These are phyloP conservation scores for Cercophora samala DNA, from an alignment of 495 filamentous ascomycete genomes.

Conservation along the genomic window DNA sequence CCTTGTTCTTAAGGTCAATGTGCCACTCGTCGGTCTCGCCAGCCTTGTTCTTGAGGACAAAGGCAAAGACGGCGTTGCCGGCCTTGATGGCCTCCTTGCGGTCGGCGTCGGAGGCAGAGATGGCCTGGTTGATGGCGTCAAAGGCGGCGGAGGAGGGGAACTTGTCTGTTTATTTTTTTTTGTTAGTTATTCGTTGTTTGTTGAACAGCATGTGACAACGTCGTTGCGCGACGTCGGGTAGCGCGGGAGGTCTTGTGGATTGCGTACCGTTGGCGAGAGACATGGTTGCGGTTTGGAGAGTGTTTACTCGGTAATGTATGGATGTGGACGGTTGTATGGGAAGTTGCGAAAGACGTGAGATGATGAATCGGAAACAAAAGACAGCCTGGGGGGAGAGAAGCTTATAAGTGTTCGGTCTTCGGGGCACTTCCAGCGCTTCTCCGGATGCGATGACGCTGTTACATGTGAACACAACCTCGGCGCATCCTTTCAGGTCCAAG, in stretches of 20 bases:
- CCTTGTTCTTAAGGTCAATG: slow-evolving; percentile 91
- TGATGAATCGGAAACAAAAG: not conserved
- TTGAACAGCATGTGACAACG: slow-evolving; percentile 1
- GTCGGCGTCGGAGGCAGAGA: slow-evolving; percentile 65
- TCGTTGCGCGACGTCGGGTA: not conserved
- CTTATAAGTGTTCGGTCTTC: slow-evolving; percentile 15
- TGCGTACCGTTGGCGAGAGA: slow-evolving; percentile 74
- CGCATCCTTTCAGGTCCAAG: slow-evolving; percentile 20
- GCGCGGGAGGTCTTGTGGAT: not conserved
- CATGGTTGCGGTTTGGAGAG: slow-evolving; percentile 52
- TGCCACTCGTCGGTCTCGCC: slow-evolving; percentile 82
- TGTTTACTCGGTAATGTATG: slow-evolving; percentile 5
- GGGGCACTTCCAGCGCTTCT: slow-evolving; percentile 4
- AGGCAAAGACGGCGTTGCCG: slow-evolving; percentile 83
- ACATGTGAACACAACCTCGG: slow-evolving; percentile 37
- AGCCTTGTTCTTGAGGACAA: slow-evolving; percentile 82
- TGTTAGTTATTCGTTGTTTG: slow-evolving; percentile 10
- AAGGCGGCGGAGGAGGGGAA: slow-evolving; percentile 92
- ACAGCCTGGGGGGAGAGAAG: slow-evolving; percentile 1
- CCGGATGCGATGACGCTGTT: slow-evolving; percentile 28
- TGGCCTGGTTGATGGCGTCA: slow-evolving; percentile 76
- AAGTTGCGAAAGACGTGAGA: not conserved
- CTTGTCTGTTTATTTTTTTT: slow-evolving; percentile 57
- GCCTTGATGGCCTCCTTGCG: slow-evolving; percentile 84
- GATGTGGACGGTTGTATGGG: not conserved